Evolutionary conservation across 2,329 filamentous ascomycete species (phyloP).

Genomic region (Phyllosticta ampelicida): DNA sequence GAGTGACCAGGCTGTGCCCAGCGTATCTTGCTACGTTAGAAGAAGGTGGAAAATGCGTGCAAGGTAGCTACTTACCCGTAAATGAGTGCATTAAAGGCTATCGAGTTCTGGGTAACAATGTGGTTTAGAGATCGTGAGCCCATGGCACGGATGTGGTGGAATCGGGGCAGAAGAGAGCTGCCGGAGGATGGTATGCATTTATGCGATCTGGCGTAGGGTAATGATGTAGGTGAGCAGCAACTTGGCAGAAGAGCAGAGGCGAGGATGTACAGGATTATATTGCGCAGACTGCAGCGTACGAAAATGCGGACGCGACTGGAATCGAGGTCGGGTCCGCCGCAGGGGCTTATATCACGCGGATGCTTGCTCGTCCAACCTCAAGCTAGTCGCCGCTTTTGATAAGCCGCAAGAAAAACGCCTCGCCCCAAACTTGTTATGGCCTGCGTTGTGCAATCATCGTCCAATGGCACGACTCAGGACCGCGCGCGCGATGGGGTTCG

Average conservation of each 20-base stretch:
- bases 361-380: neutral
- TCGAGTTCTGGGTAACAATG: constrained; percentile 32
- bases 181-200: neutral
- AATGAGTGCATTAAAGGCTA: constrained; percentile 40
- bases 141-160: constrained; percentile 16
- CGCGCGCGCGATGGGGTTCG: neutral
- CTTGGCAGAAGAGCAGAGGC: neutral
- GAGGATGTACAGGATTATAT: neutral
- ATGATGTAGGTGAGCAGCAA: neutral
- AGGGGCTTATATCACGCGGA: neutral
- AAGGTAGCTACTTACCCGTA: constrained; percentile 29
- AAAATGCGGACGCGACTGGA: neutral
- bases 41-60: neutral
- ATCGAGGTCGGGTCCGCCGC: neutral
- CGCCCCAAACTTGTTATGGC: neutral
- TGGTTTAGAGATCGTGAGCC: constrained; percentile 29
- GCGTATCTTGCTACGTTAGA: constrained; percentile 16
- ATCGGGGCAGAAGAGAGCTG: neutral
- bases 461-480: neutral
- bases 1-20: constrained; percentile 40
- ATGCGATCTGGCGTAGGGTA: neutral
- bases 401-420: neutral
- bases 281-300: neutral
- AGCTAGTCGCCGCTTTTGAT: neutral
- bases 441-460: neutral